Base-by-base conservation (phyloP, 2,329 filamentous ascomycete genomes). In the Furcasterigmium sp. region DNA sequence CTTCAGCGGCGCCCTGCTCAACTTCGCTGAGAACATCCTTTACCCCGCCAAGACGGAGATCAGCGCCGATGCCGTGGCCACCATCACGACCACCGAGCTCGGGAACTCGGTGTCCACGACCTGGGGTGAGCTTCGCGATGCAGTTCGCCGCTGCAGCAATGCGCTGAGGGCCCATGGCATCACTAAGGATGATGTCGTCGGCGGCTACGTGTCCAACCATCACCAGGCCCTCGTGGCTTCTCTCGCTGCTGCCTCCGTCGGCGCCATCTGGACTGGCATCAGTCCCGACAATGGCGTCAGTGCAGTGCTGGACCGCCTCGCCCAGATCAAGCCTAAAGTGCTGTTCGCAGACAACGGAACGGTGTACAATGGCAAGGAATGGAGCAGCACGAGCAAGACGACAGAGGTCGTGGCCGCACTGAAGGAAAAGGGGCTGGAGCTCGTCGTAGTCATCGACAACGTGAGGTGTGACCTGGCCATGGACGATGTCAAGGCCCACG, bases 1-100 rank as follows among this genome's bases (percentile, higher is more conserved):
- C 72, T 97, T 96, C 62, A 63, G 80, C 44, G 84, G 84, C 9
- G 78, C 87, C 13, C 81, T 73, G 45, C 73, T 97, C 51, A 98
- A 97, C 64, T 97, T 96, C 60, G 91, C 91, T 20, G 88, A 97
- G 68, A 98, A 98, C 61, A 73, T 97, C 42, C 80, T 98, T 4
- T 96, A 84, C 61, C 91, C 91, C 4, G 72, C 72, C 39, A 69
- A 76, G 29, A 65, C 64, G 18, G 55, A 67, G 13, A 63, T 81
- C 7, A 68, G 84, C 49, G 76, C 83, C 40, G 64, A 80, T 37
- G 72, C 76, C 5, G 65, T 78, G 7, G 91, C 91, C 15, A 75
- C 95, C 37, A 85, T 96, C 54, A 87, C 85, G 20, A 84, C 80
- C 4, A 95, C 89, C 10, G 91, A 97, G 66, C 62, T 72, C 13